Conservation (phyloP, 2,329 filamentous ascomycete genomes). For the Alternaria longipes region DNA sequence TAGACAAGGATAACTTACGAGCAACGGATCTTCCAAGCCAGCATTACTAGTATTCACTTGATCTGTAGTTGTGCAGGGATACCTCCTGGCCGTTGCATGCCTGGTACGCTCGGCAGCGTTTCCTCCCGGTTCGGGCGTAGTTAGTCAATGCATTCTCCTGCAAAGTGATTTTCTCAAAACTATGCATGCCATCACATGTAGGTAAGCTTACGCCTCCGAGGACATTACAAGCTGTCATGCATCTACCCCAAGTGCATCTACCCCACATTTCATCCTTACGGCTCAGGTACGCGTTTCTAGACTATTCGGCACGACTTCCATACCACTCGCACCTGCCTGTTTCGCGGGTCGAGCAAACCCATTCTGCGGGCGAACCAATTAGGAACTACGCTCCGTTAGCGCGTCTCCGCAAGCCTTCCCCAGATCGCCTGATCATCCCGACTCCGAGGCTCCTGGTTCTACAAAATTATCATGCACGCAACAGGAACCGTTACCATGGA, state of each 20-base stretch:
- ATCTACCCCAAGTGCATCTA: constrained; percentile 1
- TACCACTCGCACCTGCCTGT: constrained; percentile 17
- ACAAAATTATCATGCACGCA: constrained; percentile 24
- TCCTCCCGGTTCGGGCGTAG: neutral
- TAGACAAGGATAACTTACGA: neutral
- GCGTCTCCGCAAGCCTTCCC: constrained; percentile 24
- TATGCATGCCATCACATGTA: neutral
- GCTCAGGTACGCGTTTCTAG: constrained; percentile 16
- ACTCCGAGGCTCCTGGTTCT: constrained; percentile 12
- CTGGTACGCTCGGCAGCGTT: neutral
- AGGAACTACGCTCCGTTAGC: constrained; percentile 20
- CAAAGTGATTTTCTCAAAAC: neutral
- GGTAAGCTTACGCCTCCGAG: neutral
- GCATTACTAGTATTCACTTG: neutral
- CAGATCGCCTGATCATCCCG: constrained; percentile 23
- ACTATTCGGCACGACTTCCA: constrained; percentile 6
- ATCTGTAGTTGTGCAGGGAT: neutral
- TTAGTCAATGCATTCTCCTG: neutral
- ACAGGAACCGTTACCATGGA: constrained; percentile 40
- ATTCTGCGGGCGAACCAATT: constrained; percentile 13
- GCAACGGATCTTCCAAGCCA: neutral
- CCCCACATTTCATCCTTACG: neutral
- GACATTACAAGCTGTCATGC: neutral
- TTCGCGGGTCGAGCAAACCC: constrained; percentile 1
- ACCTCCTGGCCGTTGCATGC: neutral